A percentile compares a stretch with the other conserved stretches of the same genome.
Conservation (phyloP, 2,329 filamentous ascomycete species). For the Pleomassaria siparia region DNA sequence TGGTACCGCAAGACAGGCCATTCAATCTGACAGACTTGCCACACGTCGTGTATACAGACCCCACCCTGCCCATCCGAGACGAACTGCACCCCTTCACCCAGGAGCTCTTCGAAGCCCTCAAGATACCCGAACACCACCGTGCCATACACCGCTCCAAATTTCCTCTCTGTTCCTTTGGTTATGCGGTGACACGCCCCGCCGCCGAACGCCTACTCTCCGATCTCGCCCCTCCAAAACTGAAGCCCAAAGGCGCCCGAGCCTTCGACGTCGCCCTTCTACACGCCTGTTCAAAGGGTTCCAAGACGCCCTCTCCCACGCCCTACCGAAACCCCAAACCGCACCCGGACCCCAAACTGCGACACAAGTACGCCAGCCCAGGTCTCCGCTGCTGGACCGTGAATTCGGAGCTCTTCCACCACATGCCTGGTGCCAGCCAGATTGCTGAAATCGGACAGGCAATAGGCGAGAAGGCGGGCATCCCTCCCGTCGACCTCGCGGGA, state of each 20-base stretch:
- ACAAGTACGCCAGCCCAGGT: conserved; percentile 36
- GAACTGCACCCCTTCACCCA: conserved; percentile 46
- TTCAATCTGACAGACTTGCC: conserved; percentile 37
- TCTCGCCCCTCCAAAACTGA: conserved; percentile 38
- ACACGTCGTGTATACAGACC: conserved; percentile 40
- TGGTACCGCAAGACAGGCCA: conserved; percentile 22
- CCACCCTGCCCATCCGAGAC: conserved; percentile 37
- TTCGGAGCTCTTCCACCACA: conserved; percentile 49
- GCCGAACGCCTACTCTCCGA: conserved; percentile 43
- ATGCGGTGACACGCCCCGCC: conserved; percentile 44
- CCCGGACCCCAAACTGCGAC: conserved; percentile 17
- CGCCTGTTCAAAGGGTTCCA: conserved; percentile 39
- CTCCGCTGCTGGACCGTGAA: conserved; percentile 48
- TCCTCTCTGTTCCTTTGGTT: conserved; percentile 50
- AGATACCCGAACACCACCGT: conserved; percentile 40
- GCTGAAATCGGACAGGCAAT: conserved; percentile 33
- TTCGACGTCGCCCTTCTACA: conserved; percentile 49
- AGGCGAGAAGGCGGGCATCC: conserved; percentile 33
- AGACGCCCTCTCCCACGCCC: conserved; percentile 31
- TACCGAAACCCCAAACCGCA: conserved; percentile 23
- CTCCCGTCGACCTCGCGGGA: conserved; percentile 39
- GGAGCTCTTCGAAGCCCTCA: conserved; percentile 37
- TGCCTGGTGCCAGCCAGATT: conserved; percentile 44
- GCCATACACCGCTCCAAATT: conserved; percentile 46
- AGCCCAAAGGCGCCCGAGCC: conserved; percentile 33